Base-by-base conservation (phyloP, 2,329 filamentous ascomycete genomes). In the Hymenoscyphus repandus region DNA sequence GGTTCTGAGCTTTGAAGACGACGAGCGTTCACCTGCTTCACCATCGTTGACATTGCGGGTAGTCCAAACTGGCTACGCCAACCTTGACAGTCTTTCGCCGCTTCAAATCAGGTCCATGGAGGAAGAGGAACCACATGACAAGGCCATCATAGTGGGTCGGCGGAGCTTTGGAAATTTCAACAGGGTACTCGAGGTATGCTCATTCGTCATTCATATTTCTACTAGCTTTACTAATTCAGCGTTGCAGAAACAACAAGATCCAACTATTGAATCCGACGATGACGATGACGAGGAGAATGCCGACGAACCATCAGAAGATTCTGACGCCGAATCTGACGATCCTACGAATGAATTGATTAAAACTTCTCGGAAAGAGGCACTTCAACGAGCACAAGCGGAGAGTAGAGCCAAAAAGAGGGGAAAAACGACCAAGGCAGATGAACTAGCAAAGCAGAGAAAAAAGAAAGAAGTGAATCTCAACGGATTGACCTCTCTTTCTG, bases 381-480 rank as follows among this genome's bases (percentile, higher is more conserved):
- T 68, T 2, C 66, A 69, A 18, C 68, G 69, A 53, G 63, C 66
- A 9, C 72, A 71, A 44, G 69, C 68, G 38, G 70, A 72, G 45
- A 69, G 71, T 66, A 64, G 71, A 58, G 69, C 70, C 36, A 75
- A 74, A 61, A 73, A 72, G 59, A 74, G 75, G 44, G 69, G 69
- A 22, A 75, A 77, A 52, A 71, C 72, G 45, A 69, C 69, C 20
- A 75, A 74, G 56, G 68, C 71, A 11, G 69, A 70, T 56, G 72
- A 80, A 57, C 66, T 83, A 15, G 77, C 79, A 6, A 78, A 80
- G 38, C 76, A 78, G 63, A 72, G 82, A 40, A 77, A 79, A 60
- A 82, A 82, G 66, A 85, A 84, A 65, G 80, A 85, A 49, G 74
- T 88, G 46, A 83, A 84, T 54, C 68, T 89, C 50, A 85, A 85